Base-by-base conservation (phyloP, 768 basidiomycete species). In the Amyloporia xantha region DNA sequence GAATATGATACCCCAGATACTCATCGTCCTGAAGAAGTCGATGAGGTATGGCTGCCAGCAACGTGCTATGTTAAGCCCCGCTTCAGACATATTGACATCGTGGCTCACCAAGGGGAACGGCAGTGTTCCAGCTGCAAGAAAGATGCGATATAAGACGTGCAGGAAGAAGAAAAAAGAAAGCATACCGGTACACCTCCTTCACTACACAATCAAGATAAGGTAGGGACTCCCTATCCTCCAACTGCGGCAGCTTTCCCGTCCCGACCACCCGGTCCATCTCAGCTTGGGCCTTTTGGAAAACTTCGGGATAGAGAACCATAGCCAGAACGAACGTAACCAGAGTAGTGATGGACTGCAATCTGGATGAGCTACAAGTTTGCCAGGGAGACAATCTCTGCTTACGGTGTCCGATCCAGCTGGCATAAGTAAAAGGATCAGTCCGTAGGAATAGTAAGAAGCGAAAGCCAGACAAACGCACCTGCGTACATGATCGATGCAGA, bases 261-360 rank as follows among this genome's bases (percentile, higher is more conserved):
- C 74, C 74, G 11, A 72, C 55, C 3, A 72, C 69, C 2, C 57
- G 49, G 48, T 74, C 72, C 1, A 76, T 60, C 50, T 76, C 74
- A 33, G 30, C 62, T 41, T 73, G 72, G 13, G 72, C 72, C 49
- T 65, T 70, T 25, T 51, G 54, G 51, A 64, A 65, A 0, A 66
- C 65, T 1, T 71, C 67, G 0, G 73, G 74, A 51, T 71, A 59
- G 6, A 71, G 60, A 0, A 63, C 53, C 58, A 71, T 69, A 9
- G 69, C 71, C 24, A 74, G 61, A 55, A 75, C 67, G 49, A 75
- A 68, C 0, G 68, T 65, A 37, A 65, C 61, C 13, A 71, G 57
- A 10, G 67, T 59, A 6, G 71, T 66, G 13, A 68, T 68, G 5
- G 70, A 71, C 74, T 75, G 49, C 33, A 39, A 30, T 15, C 9